Base-by-base conservation (phyloP, 108 stramenopile genomes). In the Stephanodiscus minutulus region DNA sequence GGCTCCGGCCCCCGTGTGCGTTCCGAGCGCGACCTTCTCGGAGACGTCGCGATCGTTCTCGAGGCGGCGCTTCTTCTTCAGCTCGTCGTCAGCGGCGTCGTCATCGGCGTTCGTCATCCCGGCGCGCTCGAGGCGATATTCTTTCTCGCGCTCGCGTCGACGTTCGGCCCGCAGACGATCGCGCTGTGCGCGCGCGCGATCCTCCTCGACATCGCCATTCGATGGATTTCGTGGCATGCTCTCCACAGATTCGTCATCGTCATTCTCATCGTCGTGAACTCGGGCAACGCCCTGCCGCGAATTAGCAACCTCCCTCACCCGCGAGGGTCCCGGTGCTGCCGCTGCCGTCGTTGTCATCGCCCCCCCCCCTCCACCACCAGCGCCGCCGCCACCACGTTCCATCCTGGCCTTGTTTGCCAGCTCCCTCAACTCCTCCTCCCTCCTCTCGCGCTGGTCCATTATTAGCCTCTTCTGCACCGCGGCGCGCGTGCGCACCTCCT, bases 21-120 rank as follows among this genome's bases (percentile, higher is more conserved):
- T 90, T 2, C 98, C 98, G 52, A 99, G 79, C 4, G 98, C 98
- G 81, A 98, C 92, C 82, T 96, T 94, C 82, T 99, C 98, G 12
- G 97, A 97, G 50, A 99, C 89, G 69, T 99, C 98, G 10, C 98
- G 94, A 46, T 98, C 97, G 36, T 87, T 85, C 57, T 95, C 95
- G 48, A 97, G 50, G 49, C 93, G 88, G 35, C 86, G 86, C 73
- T 94, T 96, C 81, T 96, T 94, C 52, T 82, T 76, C 56, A 79
- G 68, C 49, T 86, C 49, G 29, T 83, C 79, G 48, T 83, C 82
- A 22, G 79, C 79, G n/a, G 68, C 63, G 13, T 54, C 66, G 43
- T 81, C 76, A 13, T 64, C 55, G 24, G 53, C 64, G 33, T 41
- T 72, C 17, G 85, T 68, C 61, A 86, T 89, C 20, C 78, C 82